These are phyloP conservation scores for Phytophthora europaea DNA, from an alignment of 352 stramenopile genomes.

Conservation along the genomic window DNA sequence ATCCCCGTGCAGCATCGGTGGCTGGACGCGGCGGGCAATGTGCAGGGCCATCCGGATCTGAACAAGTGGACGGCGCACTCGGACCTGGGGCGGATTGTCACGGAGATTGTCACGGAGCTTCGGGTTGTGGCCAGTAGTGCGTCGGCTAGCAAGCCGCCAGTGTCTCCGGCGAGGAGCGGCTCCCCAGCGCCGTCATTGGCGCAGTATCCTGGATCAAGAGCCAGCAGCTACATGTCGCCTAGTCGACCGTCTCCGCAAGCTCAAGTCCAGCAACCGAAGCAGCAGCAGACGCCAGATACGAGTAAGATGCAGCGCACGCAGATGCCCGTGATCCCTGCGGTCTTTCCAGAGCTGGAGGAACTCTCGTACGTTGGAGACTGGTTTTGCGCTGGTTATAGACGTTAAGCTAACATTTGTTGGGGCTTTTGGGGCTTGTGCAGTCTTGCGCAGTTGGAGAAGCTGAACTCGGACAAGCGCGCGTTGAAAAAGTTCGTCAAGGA, in stretches of 20 bases:
- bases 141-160: constrained; percentile 29
- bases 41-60: constrained; percentile 76
- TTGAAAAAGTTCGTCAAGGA: constrained; percentile 75
- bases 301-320: constrained; percentile 71
- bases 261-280: constrained; percentile 45
- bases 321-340: constrained; percentile 77
- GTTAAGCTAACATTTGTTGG: background rate
- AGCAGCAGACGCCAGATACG: constrained; percentile 42
- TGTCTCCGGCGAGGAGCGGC: constrained; percentile 30
- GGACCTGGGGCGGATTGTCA: constrained; percentile 84
- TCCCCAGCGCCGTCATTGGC: constrained; percentile 33
- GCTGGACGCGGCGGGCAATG: constrained; percentile 77
- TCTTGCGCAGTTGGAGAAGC: constrained; percentile 69
- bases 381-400: background rate
- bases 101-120: constrained; percentile 76
- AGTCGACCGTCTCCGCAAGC: constrained; percentile 39
- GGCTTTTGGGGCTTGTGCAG: constrained; percentile 21
- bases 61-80: constrained; percentile 88
- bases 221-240: constrained; percentile 37
- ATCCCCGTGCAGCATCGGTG: constrained; percentile 79
- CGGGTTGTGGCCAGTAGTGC: constrained; percentile 29
- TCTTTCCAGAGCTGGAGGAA: constrained; percentile 82
- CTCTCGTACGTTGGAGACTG: constrained; percentile 62
- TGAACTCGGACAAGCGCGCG: constrained; percentile 66
- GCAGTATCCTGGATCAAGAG: constrained; percentile 34